Base-by-base conservation (phyloP, 2,329 filamentous ascomycete genomes). In the Trichoderma arundinaceum region DNA sequence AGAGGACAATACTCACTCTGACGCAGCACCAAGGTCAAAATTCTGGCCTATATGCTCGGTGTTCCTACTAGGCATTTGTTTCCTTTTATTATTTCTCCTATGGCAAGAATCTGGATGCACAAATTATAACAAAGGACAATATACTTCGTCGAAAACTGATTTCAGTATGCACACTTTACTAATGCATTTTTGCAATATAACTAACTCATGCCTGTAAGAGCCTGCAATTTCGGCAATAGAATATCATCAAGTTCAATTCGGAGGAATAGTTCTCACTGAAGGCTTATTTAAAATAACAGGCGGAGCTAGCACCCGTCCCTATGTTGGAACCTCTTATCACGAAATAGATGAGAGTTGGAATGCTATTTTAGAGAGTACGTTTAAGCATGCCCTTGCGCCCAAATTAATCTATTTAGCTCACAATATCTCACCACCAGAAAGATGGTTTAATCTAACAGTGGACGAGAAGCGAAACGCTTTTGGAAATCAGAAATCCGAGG, bases 161-260 rank as follows among this genome's bases (percentile, higher is more conserved):
- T 53, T 53, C 12, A n/a, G 51, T 53, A 53, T 19, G 51, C 3
- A 3, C 9, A 1, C 6, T 39, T 1, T 9, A 15, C 22, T 4
- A 28, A 28, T 17, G 3, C 33, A 15, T 39, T 9, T 17, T 13
- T 22, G 19, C 2, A 28, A 38, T 7, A 2, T 38, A 9, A 53
- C 15, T 38, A 7, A 13, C 51, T 19, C 17, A 38, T 6, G 1
- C 13, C 6, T 15, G 7, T 2, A 13, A 53, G 51, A 53, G 10
- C n/a, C 51, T 1, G 51, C 33, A 7, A 19, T 53, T 13, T 1
- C 51, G 10, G n/a, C 10, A 17, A 53, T 53, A 13, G 15, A 22
- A 39, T 53, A 53, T 22, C 51, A 38, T 7, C 51, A 39, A 53
- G 51, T 53, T 7, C 51, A 53, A 39, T 53, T 39, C 8, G 51